phyloP scores from a whole-genome alignment of 139 green algal species.

The Micractinium sp. region DNA sequence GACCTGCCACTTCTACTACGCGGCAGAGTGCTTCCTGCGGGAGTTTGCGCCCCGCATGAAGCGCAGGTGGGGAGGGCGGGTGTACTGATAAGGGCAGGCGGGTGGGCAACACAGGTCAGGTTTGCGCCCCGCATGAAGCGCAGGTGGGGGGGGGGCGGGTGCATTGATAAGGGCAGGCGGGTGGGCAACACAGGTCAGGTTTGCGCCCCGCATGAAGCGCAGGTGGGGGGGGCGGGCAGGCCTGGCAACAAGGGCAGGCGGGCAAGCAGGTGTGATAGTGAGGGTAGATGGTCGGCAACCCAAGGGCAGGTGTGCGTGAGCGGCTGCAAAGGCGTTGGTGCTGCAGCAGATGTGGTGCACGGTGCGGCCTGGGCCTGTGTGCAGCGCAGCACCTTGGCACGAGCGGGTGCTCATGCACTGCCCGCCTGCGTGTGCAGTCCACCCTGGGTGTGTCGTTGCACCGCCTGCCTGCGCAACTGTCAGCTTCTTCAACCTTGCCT shows the following conservation, averaged over 20 bases:
- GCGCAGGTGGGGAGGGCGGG: background rate
- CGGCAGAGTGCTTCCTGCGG: slow-evolving; percentile 33
- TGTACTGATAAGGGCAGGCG: background rate
- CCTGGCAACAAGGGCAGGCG: background rate
- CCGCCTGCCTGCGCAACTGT: too few relatives aligned
- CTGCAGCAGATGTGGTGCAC: too few relatives aligned
- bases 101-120: too few relatives aligned
- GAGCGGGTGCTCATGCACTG: too few relatives aligned
- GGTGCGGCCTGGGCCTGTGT: too few relatives aligned
- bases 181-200: background rate
- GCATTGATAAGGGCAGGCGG: background rate
- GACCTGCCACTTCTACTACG: slow-evolving; percentile 31
- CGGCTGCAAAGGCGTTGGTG: too few relatives aligned
- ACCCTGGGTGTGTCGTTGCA: too few relatives aligned
- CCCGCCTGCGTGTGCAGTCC: too few relatives aligned
- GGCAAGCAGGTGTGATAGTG: background rate
- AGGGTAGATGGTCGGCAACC: too few relatives aligned
- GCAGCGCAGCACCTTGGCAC: too few relatives aligned
- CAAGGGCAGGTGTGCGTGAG: too few relatives aligned
- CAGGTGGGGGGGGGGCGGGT: background rate
- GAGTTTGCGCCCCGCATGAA: background rate
- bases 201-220: background rate
- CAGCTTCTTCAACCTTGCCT: too few relatives aligned
- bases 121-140: background rate
- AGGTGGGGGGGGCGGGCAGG: background rate